These are phyloP conservation scores for Saraca asoca DNA, from an alignment of 331 rosid species.

Conservation along the genomic window DNA sequence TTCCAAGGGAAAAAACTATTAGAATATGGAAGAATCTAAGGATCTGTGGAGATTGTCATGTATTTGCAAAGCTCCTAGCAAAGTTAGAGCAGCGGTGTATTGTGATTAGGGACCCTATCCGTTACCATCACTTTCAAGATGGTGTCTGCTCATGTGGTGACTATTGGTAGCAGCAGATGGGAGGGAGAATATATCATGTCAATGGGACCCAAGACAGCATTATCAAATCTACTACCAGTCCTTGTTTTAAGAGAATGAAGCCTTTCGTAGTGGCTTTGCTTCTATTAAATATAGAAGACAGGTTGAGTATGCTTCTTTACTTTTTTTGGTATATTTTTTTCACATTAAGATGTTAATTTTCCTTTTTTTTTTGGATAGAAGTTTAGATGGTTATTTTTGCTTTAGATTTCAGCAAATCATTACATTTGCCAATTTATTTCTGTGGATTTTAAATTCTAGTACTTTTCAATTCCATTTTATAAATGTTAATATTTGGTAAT, in stretches of 20 bases:
- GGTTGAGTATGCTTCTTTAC: constrained; percentile 27
- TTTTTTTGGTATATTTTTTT: too few species aligned
- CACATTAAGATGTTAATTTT: too few species aligned
- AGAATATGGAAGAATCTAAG: constrained; percentile 83
- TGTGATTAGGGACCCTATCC: constrained; percentile 82
- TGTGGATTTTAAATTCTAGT: too few species aligned
- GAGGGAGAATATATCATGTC: constrained; percentile 3
- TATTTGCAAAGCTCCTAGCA: constrained; percentile 67
- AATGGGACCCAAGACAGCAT: constrained; percentile 3
- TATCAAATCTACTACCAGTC: constrained; percentile 8
- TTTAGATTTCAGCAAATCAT: too few species aligned
- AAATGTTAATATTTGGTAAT: too few species aligned
- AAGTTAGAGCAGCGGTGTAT: constrained; percentile 61
- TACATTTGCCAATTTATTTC: too few species aligned
- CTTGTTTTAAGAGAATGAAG: constrained; percentile 24
- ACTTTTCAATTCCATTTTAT: too few species aligned
- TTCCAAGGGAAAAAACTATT: constrained; percentile 65
- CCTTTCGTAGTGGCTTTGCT: constrained; percentile 20
- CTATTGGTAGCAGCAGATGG: constrained; percentile 59
- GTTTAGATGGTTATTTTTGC: too few species aligned
- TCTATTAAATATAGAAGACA: constrained; percentile 11
- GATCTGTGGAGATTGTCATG: constrained; percentile 92
- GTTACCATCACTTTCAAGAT: constrained; percentile 84
- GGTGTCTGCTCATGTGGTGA: constrained; percentile 87
- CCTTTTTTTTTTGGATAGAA: too few species aligned